Percentiles rank a stretch among this genome's conserved stretches.
These are phyloP conservation scores for Fusarium liriodendri DNA, from an alignment of 2,329 filamentous ascomycete species.

Conservation along the genomic window DNA sequence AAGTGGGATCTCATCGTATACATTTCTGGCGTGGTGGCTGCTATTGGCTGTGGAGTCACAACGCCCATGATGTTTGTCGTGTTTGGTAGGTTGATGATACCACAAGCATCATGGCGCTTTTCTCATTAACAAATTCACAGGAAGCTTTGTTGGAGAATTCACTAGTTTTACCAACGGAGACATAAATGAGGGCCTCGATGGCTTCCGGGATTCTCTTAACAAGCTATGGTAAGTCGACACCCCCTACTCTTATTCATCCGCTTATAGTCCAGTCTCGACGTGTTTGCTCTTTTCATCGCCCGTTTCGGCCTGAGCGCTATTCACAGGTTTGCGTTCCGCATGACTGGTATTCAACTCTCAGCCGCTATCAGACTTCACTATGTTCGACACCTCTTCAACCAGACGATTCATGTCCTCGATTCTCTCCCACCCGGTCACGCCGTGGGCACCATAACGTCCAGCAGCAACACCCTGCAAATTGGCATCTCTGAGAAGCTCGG, in stretches of 20 bases:
- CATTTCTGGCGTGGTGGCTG: neutral
- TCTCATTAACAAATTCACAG: neutral
- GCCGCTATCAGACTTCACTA: conserved; percentile 62
- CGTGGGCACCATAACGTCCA: conserved; percentile 62
- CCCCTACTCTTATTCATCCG: neutral
- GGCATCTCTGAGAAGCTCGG: conserved; percentile 65
- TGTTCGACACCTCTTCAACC: conserved; percentile 59
- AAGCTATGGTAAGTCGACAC: neutral
- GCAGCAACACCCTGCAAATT: conserved; percentile 63
- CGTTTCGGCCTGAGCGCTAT: neutral
- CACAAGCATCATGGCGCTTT: neutral
- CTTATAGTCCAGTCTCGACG: neutral
- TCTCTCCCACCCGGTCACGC: conserved; percentile 61
- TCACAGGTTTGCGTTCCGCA: conserved; percentile 57
- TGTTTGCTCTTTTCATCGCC: neutral
- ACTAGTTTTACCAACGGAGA: neutral
- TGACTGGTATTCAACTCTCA: conserved; percentile 62
- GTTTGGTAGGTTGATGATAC: neutral
- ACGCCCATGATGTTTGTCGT: neutral
- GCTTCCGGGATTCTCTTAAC: neutral
- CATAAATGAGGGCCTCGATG: neutral
- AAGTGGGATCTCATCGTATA: neutral
- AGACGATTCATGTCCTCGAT: conserved; percentile 61
- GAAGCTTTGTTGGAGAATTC: neutral
- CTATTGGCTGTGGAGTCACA: neutral